phyloP scores from a whole-genome alignment of 805 yeast genomes.

The Zygotorulaspora chibaensis region DNA sequence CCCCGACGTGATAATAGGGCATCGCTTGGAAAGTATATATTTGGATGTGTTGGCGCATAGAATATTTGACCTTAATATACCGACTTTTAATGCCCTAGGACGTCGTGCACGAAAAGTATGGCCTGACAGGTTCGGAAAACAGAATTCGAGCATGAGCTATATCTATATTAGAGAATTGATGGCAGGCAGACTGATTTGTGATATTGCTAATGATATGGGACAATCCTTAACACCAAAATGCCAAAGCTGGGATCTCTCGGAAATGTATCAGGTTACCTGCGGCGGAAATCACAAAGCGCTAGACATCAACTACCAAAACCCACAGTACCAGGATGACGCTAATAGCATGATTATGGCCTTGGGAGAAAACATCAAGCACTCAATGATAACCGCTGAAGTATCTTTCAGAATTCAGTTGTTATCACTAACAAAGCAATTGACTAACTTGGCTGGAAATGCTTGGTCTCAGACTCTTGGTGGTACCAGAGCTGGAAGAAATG shows the following conservation, averaged over 20 bases:
- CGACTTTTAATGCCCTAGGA: slow-evolving; percentile 78
- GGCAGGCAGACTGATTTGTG: slow-evolving; percentile 86
- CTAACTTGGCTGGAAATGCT: slow-evolving; percentile 92
- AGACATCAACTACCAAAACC: slow-evolving; percentile 70
- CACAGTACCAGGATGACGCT: slow-evolving; percentile 63
- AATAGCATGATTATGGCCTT: slow-evolving; percentile 63
- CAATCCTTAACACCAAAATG: slow-evolving; percentile 87
- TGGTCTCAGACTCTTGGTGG: slow-evolving; percentile 95
- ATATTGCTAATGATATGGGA: slow-evolving; percentile 91
- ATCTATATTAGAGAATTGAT: slow-evolving; percentile 62
- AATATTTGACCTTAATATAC: slow-evolving; percentile 66
- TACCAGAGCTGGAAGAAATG: slow-evolving; percentile 94
- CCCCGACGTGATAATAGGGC: slow-evolving; percentile 90
- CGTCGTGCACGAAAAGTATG: slow-evolving; percentile 71
- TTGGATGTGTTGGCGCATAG: slow-evolving; percentile 78
- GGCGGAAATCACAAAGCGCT: slow-evolving; percentile 54
- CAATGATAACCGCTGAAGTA: slow-evolving; percentile 67
- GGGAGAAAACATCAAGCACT: slow-evolving; percentile 61
- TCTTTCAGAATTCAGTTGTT: slow-evolving; percentile 81
- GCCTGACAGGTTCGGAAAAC: slow-evolving; percentile 68
- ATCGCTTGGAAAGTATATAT: slow-evolving; percentile 72
- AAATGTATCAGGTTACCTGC: slow-evolving; percentile 82
- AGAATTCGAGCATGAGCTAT: slow-evolving; percentile 46
- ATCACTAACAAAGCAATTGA: slow-evolving; percentile 84
- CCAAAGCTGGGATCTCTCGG: slow-evolving; percentile 89